These are phyloP conservation scores for Didymella lethalis DNA, from an alignment of 2,329 filamentous ascomycete species.

Conservation along the genomic window DNA sequence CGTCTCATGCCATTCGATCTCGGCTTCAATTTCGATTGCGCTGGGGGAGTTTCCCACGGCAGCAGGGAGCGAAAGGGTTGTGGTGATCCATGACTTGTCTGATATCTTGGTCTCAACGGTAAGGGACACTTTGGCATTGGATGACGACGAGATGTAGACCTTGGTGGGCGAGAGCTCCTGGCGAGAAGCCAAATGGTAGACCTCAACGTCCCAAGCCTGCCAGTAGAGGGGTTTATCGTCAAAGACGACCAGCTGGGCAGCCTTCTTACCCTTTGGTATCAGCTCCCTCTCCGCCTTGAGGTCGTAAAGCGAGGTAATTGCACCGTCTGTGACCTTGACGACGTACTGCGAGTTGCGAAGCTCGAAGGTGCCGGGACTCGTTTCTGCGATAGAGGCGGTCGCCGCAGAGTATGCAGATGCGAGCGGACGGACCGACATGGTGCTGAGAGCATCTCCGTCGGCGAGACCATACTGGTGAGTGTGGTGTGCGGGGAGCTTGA, in stretches of 20 bases:
- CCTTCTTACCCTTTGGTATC: constrained; percentile 74
- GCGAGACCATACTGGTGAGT: constrained; percentile 51
- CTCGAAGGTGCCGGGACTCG: constrained; percentile 71
- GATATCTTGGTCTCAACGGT: constrained; percentile 88
- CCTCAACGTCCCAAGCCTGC: constrained; percentile 98
- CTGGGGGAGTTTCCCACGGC: constrained; percentile 70
- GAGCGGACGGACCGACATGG: constrained; percentile 48
- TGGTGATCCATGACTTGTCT: constrained; percentile 83
- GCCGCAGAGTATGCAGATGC: constrained; percentile 36
- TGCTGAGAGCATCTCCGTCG: constrained; percentile 55
- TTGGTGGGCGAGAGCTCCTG: constrained; percentile 74
- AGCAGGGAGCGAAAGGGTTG: constrained; percentile 80
- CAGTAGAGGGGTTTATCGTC: constrained; percentile 98
- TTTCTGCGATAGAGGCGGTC: constrained; percentile 60
- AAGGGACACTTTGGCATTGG: constrained; percentile 79
- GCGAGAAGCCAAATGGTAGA: constrained; percentile 89
- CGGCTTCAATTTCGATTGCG: constrained; percentile 78
- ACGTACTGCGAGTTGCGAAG: constrained; percentile 80
- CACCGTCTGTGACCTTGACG: constrained; percentile 75
- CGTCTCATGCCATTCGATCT: constrained; percentile 96
- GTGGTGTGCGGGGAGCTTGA: constrained; percentile 63
- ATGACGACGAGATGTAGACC: constrained; percentile 75
- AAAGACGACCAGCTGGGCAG: constrained; percentile 91
- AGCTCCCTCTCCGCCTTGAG: constrained; percentile 76
- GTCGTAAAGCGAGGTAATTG: constrained; percentile 86